Percentiles rank a stretch among this genome's conserved stretches.
These are phyloP conservation scores for Irpex sp. DNA, from an alignment of 1,284 basidiomycete species.

Conservation along the genomic window DNA sequence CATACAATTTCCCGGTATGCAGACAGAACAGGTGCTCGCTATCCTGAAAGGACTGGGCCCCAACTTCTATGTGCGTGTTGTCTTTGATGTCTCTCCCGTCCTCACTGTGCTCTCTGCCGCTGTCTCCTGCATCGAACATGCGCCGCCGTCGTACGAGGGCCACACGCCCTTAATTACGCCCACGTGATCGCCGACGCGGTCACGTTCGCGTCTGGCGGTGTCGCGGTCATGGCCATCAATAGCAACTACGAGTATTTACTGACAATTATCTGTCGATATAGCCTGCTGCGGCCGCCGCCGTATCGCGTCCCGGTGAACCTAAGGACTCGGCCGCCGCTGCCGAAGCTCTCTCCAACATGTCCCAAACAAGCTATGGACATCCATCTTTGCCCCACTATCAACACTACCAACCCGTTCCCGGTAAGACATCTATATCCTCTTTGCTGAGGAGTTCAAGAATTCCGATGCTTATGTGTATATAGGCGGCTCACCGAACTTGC, in stretches of 20 bases:
- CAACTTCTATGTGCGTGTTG: conserved; percentile 36
- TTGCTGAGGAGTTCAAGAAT: too few relatives aligned
- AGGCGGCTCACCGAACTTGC: conserved; percentile 14
- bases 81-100: neutral
- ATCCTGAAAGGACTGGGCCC: conserved; percentile 43
- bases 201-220: conserved; percentile 13
- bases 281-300: conserved; percentile 11
- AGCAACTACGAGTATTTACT: conserved; percentile 3
- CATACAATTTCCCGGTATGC: conserved; percentile 24
- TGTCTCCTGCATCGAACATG: conserved; percentile 11
- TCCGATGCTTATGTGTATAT: conserved; percentile 23
- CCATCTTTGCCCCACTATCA: conserved; percentile 17
- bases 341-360: conserved; percentile 56
- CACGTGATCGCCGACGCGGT: conserved; percentile 16
- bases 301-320: conserved; percentile 28
- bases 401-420: conserved; percentile 17
- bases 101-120: neutral
- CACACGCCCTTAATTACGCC: neutral
- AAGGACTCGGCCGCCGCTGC: conserved; percentile 56
- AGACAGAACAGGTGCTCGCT: conserved; percentile 45
- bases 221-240: neutral
- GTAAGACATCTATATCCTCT: conserved; percentile 60
- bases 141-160: conserved; percentile 4
- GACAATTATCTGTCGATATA: conserved; percentile 1
- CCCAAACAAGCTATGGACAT: conserved; percentile 34